Evolutionary conservation across 2,329 filamentous ascomycete genomes (phyloP), one percentile per base, ranked within the genome.

Genomic region (Colletotrichum plurivorum): DNA sequence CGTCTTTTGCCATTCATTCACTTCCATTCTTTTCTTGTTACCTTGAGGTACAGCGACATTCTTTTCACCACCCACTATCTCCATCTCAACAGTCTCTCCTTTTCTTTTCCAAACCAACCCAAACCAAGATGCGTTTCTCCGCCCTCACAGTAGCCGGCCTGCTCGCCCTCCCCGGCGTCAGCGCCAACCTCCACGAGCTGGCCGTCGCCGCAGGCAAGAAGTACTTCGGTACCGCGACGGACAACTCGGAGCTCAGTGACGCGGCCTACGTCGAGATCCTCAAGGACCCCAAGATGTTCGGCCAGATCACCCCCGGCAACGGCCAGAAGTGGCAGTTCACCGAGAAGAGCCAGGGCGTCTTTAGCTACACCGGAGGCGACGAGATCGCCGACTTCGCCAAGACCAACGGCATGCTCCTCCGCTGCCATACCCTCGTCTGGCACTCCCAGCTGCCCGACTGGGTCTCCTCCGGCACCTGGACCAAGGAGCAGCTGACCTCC

Each of bases 161-260:
- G 67, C 67, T 69, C 62, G 67, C 62, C 45, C 27, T 60, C 12
- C 51, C 62, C 45, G 62, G 63, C 62, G 63, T 43, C 62, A 60
- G 60, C 60, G 60, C 79, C 63, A 87, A 86, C 77, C 82, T 70
- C 0, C 62, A 77, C 54, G 70, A 71, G 27, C 73, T 75, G 22
- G 75, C 77, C 60, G 63, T 73, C 5, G 74, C 73, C 39, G 72
- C 72, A 10, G 77, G 76, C 27, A 74, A 74, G 61, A 65, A 84
- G 71, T 92, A 91, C 80, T 92, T 92, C 63, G 90, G 90, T 63
- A 88, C 88, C 1, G 89, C 90, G 1, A 88, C 89, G 49, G 88
- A 92, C 76, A 90, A 91, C 67, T 76, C 77, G 2, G 85, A 67
- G 48, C 59, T 70, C 46, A 88, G 71, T 76, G 87, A 92, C 77